Percentiles rank a stretch among this genome's conserved stretches.
Evolutionary conservation across 805 yeast genomes (phyloP).

Genomic region (Yamadazyma phyllophila): DNA sequence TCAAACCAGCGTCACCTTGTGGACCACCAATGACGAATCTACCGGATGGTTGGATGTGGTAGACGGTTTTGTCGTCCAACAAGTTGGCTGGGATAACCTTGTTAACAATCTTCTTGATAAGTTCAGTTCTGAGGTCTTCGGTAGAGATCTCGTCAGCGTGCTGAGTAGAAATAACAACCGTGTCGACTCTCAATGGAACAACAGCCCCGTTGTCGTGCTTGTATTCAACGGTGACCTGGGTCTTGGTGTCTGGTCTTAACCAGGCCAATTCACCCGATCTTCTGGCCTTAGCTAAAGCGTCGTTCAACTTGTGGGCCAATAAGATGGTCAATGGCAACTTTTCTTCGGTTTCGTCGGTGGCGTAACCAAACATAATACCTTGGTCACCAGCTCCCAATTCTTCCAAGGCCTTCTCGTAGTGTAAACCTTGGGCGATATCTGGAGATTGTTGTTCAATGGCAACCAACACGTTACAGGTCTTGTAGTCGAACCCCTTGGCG

Average conservation of each 20-base stretch:
- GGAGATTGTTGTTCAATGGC: slow-evolving; percentile 99
- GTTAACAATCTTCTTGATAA: slow-evolving; percentile 77
- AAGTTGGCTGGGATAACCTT: slow-evolving; percentile 88
- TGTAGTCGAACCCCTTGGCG: slow-evolving; percentile 97
- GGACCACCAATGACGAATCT: slow-evolving; percentile 99
- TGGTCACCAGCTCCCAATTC: slow-evolving; percentile 99
- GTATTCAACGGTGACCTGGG: slow-evolving; percentile 98
- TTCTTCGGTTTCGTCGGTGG: slow-evolving; percentile 98
- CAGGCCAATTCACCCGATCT: slow-evolving; percentile 92
- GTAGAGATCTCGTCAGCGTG: slow-evolving; percentile 96
- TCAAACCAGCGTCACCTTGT: slow-evolving; percentile 99
- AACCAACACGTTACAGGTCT: slow-evolving; percentile 97
- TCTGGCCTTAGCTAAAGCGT: slow-evolving; percentile 95
- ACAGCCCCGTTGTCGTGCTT: slow-evolving; percentile 93
- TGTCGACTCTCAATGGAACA: slow-evolving; percentile 93
- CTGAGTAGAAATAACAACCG: slow-evolving; percentile 95
- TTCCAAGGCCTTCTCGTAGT: slow-evolving; percentile 92
- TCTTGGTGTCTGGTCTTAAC: slow-evolving; percentile 99
- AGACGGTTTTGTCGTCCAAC: slow-evolving; percentile 91
- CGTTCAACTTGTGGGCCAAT: slow-evolving; percentile 93
- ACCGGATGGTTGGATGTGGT: slow-evolving; percentile 99
- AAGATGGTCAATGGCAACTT: slow-evolving; percentile 92
- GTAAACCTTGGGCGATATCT: slow-evolving; percentile 99
- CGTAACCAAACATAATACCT: slow-evolving; percentile 99
- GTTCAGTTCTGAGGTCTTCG: slow-evolving; percentile 81